Base-by-base conservation (phyloP, 495 filamentous ascomycete species). In the Penicillium ochrochloron region DNA sequence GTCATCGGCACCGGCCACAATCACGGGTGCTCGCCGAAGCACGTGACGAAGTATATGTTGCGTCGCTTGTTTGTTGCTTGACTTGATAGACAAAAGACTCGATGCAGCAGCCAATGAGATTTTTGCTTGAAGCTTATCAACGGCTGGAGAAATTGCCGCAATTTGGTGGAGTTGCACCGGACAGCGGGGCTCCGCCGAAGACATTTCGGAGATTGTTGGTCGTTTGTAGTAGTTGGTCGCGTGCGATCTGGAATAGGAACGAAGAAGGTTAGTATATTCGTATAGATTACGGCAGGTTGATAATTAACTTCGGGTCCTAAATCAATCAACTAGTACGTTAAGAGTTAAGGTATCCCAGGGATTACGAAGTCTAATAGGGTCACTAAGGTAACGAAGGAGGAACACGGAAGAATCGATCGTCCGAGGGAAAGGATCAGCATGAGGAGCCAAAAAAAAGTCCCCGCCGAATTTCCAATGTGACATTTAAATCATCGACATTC, bases 381-480 rank as follows among this genome's bases (percentile, higher is more conserved):
- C 44, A 48, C 44, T 25, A 19, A 48, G 44, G 44, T 12, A 48
- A 25, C 44, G 42, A 44, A 44, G 21, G 12, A 52, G 48, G 48
- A 52, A 31, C 23, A 31, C 48, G 48, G 48, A 52, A 52, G 23
- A 52, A 52, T 52, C 48, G 23, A 52, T 52, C 48, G 48, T 52
- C 25, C 48, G 48, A 52, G 25, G 48, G 48, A 31, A 52, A 31
- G 12, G 48, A 52, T 52, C 48, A 31, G 48, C 48, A 31, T n/a
- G 48, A 31, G 48, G 23, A 8, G 25, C 25, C 48, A 52, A 25
- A 23, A 51, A 25, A n/a, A 52, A 23, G 19, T 3, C 27, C 21
- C 29, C 57, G 15, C 44, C 57, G 34, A 53, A 23, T 37, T 31
- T 31, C 19, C 2, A 48, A 48, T 48, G 15, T 0, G 44, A 48